These are phyloP conservation scores for Bodo saltans DNA, from an alignment of 78 protist species.

Conservation along the genomic window DNA sequence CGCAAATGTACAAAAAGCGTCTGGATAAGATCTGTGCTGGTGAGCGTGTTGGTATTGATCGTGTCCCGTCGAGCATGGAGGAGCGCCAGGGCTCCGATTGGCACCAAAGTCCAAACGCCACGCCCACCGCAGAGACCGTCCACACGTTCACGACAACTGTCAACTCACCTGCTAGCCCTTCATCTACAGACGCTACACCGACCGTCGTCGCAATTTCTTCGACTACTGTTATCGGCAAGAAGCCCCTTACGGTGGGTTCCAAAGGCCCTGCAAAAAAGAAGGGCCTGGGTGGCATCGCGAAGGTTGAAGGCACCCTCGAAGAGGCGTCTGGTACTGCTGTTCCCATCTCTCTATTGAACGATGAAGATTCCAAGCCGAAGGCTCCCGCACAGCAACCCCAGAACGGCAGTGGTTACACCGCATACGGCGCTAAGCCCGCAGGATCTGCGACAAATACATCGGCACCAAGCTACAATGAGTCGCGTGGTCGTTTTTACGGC, in stretches of 20 bases:
- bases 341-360: too few species aligned
- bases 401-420: too few species aligned
- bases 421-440: too few species aligned
- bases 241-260: not conserved
- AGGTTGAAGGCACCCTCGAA: too few species aligned
- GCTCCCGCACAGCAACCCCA: too few species aligned
- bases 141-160: not conserved
- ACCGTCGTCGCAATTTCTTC: not conserved
- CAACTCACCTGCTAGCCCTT: not conserved
- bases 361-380: too few species aligned
- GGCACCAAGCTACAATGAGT: too few species aligned
- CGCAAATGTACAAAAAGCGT: not conserved
- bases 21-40: conserved; percentile 6
- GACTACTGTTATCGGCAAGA: not conserved
- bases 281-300: too few species aligned
- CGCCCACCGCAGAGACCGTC: not conserved
- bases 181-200: not conserved
- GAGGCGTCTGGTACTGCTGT: too few species aligned
- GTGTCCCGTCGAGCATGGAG: not conserved
- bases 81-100: not conserved
- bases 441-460: too few species aligned
- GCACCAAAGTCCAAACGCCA: not conserved
- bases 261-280: not conserved
- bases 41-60: not conserved
- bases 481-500: too few species aligned